These are phyloP conservation scores for Aspergillus brasiliensis DNA, from an alignment of 2,329 filamentous ascomycete species.

Conservation along the genomic window DNA sequence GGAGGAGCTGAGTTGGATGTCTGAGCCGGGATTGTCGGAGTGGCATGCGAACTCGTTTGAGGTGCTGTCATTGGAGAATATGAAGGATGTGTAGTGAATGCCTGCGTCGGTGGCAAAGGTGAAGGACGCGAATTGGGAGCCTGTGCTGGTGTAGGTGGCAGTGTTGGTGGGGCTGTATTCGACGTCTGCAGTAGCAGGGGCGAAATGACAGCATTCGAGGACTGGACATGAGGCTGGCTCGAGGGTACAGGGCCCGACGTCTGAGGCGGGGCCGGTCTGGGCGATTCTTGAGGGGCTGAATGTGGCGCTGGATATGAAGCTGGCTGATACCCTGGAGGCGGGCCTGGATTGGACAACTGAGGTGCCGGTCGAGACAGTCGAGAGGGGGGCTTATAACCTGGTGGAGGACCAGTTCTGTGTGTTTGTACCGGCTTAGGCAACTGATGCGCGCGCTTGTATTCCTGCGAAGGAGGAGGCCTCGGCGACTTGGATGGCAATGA, in stretches of 20 bases:
- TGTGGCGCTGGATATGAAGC: background rate
- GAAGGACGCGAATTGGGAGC: background rate
- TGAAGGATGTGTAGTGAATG: background rate
- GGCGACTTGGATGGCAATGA: background rate
- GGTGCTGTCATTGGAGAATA: background rate
- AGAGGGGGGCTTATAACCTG: background rate
- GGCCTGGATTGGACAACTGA: background rate
- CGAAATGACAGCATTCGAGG: background rate
- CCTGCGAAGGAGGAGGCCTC: background rate
- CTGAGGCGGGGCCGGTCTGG: background rate
- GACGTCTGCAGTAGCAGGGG: background rate
- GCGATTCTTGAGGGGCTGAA: background rate
- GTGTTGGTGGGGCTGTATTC: background rate
- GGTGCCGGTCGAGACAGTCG: background rate
- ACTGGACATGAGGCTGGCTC: background rate
- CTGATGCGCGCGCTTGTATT: background rate
- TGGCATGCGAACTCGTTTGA: background rate
- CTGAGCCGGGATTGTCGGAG: background rate
- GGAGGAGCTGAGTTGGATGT: background rate
- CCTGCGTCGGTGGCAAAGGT: background rate
- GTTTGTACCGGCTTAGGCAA: background rate
- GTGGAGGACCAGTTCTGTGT: background rate
- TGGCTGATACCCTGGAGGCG: background rate
- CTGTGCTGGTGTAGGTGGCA: background rate
- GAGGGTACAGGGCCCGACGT: background rate